Evolutionary conservation across 2,329 filamentous ascomycete species (phyloP), one percentile per base, ranked within the genome.

Genomic region (Cercospora citrullina): DNA sequence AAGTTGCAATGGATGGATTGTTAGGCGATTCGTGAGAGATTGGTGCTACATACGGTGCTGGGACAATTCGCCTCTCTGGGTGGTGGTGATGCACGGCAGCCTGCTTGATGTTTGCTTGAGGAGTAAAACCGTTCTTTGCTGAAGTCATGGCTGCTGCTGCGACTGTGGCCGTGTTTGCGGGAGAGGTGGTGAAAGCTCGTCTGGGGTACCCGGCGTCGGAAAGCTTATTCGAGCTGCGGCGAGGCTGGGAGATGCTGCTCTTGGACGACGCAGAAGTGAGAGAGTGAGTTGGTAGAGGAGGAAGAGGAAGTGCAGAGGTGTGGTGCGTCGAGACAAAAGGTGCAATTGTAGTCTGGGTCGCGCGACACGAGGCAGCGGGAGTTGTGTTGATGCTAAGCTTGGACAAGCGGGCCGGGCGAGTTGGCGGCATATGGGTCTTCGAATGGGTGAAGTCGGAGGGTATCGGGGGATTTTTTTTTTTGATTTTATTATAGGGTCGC

Each of bases 21-120:
- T n/a, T 6, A 18, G 28, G 53, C 16, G 53, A 26, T 3, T 16
- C 5, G 18, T 57, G 1, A 16, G 53, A 31, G 33, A 60, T 12
- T 5, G 48, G 30, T 14, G n/a, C 28, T 31, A 71, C 72, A 28
- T 73, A 73, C 72, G 72, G 67, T 70, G 69, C 68, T 59, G 71
- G 71, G 12, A 71, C 42, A 45, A 58, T 48, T 65, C 79, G 78
- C 71, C 81, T 76, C 63, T 77, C 69, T 42, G 77, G 72, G 70
- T 74, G 63, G 39, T 71, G 69, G 69, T 74, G 73, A 68, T 76
- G 76, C 31, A 71, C 72, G 71, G 74, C 68, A 57, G 68, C 60
- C 10, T 69, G 71, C 71, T 77, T 77, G 73, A 80, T 71, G 75
- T 79, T 77, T 60, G 77, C 75, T 53, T 73, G 72, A 26, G 79